Percentiles rank a stretch among this genome's conserved stretches.
Conservation (phyloP, 257 asterid genomes). For the Petunia axillaris region DNA sequence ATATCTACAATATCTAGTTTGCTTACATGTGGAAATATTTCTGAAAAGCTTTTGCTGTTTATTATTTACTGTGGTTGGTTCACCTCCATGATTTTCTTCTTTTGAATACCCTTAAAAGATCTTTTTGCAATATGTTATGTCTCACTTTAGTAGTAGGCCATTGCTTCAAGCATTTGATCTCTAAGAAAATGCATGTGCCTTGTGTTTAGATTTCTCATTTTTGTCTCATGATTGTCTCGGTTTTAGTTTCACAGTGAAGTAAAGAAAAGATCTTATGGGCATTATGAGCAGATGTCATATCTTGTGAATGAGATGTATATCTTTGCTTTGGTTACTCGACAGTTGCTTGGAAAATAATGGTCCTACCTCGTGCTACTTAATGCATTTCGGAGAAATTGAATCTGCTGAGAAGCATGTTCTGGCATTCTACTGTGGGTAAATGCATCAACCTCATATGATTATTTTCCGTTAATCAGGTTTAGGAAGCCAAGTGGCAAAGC, state of each 20-base stretch:
- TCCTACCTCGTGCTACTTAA: not conserved
- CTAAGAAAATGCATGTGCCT: not conserved
- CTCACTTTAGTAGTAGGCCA: not conserved
- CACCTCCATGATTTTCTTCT: not conserved
- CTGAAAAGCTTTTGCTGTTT: not conserved
- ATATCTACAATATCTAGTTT: not conserved
- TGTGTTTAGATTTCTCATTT: not conserved
- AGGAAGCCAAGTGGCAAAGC: conserved; percentile 53
- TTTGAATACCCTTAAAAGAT: not conserved
- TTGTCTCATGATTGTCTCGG: not conserved
- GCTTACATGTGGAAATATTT: not conserved
- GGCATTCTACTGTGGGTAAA: not conserved
- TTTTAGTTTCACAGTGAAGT: not conserved
- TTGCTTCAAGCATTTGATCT: conserved; percentile 11
- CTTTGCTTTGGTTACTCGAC: not conserved
- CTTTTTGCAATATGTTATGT: not conserved
- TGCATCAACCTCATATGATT: not conserved
- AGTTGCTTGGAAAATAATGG: not conserved
- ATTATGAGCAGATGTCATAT: not conserved
- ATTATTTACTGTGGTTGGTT: not conserved
- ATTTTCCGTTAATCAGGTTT: conserved; percentile 53
- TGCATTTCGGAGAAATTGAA: not conserved
- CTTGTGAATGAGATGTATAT: not conserved
- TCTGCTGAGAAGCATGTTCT: conserved; percentile 19
- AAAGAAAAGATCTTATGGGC: not conserved